Evolutionary conservation across 495 filamentous ascomycete species (phyloP).

Genomic region (Daldinia childiae): DNA sequence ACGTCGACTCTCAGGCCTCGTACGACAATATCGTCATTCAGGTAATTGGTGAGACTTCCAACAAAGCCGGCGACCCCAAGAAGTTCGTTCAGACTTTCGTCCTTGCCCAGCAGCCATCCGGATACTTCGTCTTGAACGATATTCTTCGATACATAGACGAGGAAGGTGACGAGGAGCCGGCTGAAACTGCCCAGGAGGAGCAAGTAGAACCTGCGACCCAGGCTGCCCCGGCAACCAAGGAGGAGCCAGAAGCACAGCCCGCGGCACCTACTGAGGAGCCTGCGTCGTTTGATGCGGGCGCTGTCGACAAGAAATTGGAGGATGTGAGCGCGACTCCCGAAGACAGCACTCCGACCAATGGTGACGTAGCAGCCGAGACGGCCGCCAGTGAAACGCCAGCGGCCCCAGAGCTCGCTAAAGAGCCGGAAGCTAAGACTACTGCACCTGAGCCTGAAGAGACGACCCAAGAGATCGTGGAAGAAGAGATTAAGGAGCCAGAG

Average conservation of each 20-base stretch:
- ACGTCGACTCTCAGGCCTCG: constrained; percentile 95
- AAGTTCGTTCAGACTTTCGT: constrained; percentile 99
- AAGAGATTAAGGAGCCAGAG: constrained; percentile 58
- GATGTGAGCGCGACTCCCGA: constrained; percentile 50
- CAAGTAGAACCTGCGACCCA: constrained; percentile 52
- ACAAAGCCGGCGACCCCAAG: constrained; percentile 85
- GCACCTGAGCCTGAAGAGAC: constrained; percentile 50
- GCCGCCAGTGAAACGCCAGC: constrained; percentile 57
- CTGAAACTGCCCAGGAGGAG: constrained; percentile 47
- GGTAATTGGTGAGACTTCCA: constrained; percentile 97
- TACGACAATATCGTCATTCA: constrained; percentile 93
- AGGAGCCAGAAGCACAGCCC: constrained; percentile 58
- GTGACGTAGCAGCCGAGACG: constrained; percentile 50
- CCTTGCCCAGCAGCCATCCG: constrained; percentile 92
- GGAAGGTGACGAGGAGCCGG: constrained; percentile 69
- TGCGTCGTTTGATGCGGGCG: constrained; percentile 54
- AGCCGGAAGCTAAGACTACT: constrained; percentile 55
- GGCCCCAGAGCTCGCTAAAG: constrained; percentile 57
- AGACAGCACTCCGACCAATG: constrained; percentile 50
- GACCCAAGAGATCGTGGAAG: constrained; percentile 56
- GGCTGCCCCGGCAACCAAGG: constrained; percentile 52
- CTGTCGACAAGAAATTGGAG: constrained; percentile 61
- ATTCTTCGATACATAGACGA: constrained; percentile 94
- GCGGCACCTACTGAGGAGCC: constrained; percentile 56
- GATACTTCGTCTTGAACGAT: constrained; percentile 98